Conservation (phyloP, 805 yeast species). For the Yarrowia deformans region DNA sequence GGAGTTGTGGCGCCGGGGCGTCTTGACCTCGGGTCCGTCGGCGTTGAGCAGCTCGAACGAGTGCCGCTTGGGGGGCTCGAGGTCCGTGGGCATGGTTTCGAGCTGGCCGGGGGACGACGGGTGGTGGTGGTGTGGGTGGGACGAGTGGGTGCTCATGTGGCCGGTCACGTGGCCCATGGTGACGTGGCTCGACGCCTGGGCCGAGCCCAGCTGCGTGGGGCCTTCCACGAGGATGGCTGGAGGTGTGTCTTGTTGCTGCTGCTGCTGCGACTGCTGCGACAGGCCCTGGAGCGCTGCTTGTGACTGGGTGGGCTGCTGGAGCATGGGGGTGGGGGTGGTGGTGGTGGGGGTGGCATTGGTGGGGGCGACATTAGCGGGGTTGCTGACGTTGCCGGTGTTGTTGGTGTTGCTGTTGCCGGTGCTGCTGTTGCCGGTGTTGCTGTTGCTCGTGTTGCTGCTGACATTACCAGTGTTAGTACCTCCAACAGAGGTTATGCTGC, state of each 20-base stretch:
- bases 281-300: conserved; percentile 4
- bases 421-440: neutral
- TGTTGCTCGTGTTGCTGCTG: neutral
- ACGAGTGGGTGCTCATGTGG: conserved; percentile 41
- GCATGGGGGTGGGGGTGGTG: conserved; percentile 5
- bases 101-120: conserved; percentile 50
- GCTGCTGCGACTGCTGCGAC: conserved; percentile 18
- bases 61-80: conserved; percentile 56
- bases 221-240: conserved; percentile 31
- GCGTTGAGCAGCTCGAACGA: conserved; percentile 67
- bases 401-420: neutral
- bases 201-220: conserved; percentile 31
- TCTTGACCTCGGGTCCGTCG: conserved; percentile 77
- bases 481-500: conserved; percentile 7
- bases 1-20: conserved; percentile 91
- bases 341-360: neutral
- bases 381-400: conserved; percentile 1
- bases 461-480: neutral
- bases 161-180: conserved; percentile 36
- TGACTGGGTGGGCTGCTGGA: conserved; percentile 20
- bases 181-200: conserved; percentile 37
- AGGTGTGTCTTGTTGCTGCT: conserved; percentile 9
- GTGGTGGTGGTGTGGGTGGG: conserved; percentile 42
- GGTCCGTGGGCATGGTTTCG: conserved; percentile 51
- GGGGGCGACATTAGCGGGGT: conserved; percentile 3